phyloP scores from a whole-genome alignment of 2,329 filamentous ascomycete genomes.

The Cercospora sp. region DNA sequence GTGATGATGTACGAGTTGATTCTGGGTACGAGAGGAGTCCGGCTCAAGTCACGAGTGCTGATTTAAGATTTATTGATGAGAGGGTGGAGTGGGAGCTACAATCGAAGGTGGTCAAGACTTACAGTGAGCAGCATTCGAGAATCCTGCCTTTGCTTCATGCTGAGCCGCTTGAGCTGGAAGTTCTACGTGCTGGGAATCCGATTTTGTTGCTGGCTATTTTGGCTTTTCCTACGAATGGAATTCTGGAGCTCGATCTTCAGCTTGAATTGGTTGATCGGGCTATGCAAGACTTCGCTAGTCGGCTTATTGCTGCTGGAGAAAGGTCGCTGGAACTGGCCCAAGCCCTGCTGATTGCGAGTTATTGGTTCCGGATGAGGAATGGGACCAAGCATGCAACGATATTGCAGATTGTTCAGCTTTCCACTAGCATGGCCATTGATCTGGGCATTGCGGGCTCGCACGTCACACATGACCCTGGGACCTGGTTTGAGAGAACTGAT shows the following conservation, averaged over 20 bases:
- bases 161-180: neutral
- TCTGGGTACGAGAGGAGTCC: neutral
- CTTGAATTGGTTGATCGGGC: conserved; percentile 11
- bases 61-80: conserved; percentile 13
- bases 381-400: conserved; percentile 80
- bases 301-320: conserved; percentile 54
- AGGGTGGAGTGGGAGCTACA: neutral
- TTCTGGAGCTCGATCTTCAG: conserved; percentile 6
- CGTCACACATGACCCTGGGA: conserved; percentile 6
- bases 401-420: conserved; percentile 77
- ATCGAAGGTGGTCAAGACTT: conserved; percentile 6
- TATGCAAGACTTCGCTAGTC: conserved; percentile 13
- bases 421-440: conserved; percentile 76
- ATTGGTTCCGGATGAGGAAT: conserved; percentile 77
- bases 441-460: conserved; percentile 62
- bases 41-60: neutral
- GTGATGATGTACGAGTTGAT: neutral
- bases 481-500: conserved; percentile 6
- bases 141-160: conserved; percentile 11
- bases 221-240: conserved; percentile 11
- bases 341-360: conserved; percentile 66
- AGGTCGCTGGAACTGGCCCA: conserved; percentile 81
- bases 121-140: neutral
- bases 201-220: conserved; percentile 15
- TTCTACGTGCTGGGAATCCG: neutral